phyloP scores from a whole-genome alignment of 1,139 yeast species.

The Candida albicans region DNA sequence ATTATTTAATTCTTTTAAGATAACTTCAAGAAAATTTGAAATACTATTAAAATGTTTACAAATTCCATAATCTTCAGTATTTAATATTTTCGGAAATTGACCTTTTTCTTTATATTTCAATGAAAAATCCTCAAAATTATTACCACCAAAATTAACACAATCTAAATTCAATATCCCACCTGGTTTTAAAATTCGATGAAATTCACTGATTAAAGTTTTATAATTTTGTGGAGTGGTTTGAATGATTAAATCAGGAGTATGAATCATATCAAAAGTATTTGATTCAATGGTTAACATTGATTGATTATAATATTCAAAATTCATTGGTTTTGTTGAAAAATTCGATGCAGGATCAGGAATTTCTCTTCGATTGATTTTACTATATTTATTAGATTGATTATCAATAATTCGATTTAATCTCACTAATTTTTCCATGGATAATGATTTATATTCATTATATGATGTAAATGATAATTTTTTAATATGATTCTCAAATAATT shows the following conservation, averaged over 20 bases:
- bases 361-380: slow-evolving; percentile 13
- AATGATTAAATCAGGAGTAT: slow-evolving; percentile 35
- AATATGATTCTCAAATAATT: slow-evolving; percentile 26
- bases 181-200: slow-evolving; percentile 35
- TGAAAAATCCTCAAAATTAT: slow-evolving; percentile 15
- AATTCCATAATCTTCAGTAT: slow-evolving; percentile 22
- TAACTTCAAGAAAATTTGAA: slow-evolving; percentile 25
- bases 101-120: slow-evolving; percentile 12
- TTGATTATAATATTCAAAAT: slow-evolving; percentile 35
- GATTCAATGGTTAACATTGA: slow-evolving; percentile 30
- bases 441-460: slow-evolving; percentile 24
- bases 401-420: slow-evolving; percentile 27
- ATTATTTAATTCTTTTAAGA: slow-evolving; percentile 24
- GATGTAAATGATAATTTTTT: slow-evolving; percentile 28
- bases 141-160: slow-evolving; percentile 23
- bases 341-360: slow-evolving; percentile 21
- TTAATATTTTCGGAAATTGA: slow-evolving; percentile 15
- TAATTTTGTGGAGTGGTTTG: slow-evolving; percentile 32
- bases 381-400: slow-evolving; percentile 22
- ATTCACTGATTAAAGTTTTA: slow-evolving; percentile 30
- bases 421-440: slow-evolving; percentile 30
- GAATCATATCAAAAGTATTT: slow-evolving; percentile 37
- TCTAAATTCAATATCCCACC: slow-evolving; percentile 42
- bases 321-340: slow-evolving; percentile 32
- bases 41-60: slow-evolving; percentile 23